Percentiles rank a stretch among this genome's conserved stretches.
Evolutionary conservation across 441 rosid genomes (phyloP).

Genomic region (Daphne laureola): DNA sequence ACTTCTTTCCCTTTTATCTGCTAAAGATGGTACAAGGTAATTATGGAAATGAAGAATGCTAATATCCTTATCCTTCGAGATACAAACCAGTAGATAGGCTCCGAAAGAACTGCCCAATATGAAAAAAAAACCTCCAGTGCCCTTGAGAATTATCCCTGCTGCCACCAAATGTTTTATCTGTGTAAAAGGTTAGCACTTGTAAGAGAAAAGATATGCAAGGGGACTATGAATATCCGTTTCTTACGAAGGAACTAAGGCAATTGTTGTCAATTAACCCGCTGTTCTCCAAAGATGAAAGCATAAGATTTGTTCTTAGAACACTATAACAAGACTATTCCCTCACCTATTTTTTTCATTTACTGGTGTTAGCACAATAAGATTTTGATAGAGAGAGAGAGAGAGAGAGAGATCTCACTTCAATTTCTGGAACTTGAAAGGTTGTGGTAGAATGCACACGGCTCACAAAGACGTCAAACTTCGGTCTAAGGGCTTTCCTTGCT

Average conservation of each 20-base stretch:
- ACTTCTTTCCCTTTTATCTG: no score
- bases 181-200: background rate
- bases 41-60: background rate
- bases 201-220: background rate
- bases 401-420: slow-evolving; percentile 26
- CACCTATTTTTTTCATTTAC: background rate
- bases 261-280: no score
- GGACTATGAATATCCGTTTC: background rate
- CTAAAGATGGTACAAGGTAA: background rate
- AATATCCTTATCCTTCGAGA: no score
- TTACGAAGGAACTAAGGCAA: background rate
- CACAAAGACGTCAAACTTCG: slow-evolving; percentile 23
- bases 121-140: slow-evolving; percentile 41
- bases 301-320: background rate
- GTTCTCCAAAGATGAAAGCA: background rate
- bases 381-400: background rate
- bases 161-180: slow-evolving; percentile 33
- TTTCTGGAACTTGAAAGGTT: slow-evolving; percentile 21
- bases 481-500: slow-evolving; percentile 25
- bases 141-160: slow-evolving; percentile 22
- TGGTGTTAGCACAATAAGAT: background rate
- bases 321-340: background rate
- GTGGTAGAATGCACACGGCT: slow-evolving; percentile 18
- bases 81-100: slow-evolving; percentile 43
- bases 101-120: slow-evolving; percentile 36